Evolutionary conservation across 1,284 basidiomycete genomes (phyloP), one percentile per base, ranked within the genome.

Genomic region (Mycena citricolor): DNA sequence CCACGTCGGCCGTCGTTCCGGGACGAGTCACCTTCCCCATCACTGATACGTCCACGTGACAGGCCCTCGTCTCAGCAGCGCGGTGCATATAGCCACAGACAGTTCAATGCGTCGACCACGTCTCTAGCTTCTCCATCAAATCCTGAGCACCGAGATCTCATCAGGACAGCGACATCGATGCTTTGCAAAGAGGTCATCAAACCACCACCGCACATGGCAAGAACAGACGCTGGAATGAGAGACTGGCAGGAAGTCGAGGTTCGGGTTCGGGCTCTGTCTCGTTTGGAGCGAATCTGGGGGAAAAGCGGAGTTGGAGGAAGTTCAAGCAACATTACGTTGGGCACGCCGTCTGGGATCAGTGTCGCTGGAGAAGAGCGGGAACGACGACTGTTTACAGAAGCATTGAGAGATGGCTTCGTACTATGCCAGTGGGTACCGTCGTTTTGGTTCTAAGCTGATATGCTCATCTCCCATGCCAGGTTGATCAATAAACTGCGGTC

Each of bases 341-440:
- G 64, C 33, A 67, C 54, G 46, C 68, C 60, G 25, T 64, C 56
- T 46, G 71, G 66, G 33, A 58, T 71, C 44, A 79, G 68, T 60
- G 68, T 59, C 46, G 73, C 66, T 35, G 81, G 82, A 23, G 88
- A 88, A 62, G 86, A 90, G 54, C 71, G 82, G 54, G 89, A 93
- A 64, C 65, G 78, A 51, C 76, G 71, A 46, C 62, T 80, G 25
- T 92, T 93, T 58, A 73, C 74, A 34, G 86, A 89, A 45, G 81
- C 86, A 1, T 61, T 93, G 49, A 69, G 80, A 55, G 91, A 94
- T 68, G 91, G 91, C 2, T 86, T 84, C 61, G 77, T 94, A 20
- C 74, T 94, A 17, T 93, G 90, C 79, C 83, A 90, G 90, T 92
- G 60, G 68, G 83, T 81, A n/a, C n/a, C n/a, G n/a, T n/a, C n/a